Percentiles rank a stretch among this genome's conserved stretches.
Conservation (phyloP, 2,329 filamentous ascomycete species). For the Neofusicoccum sp. region DNA sequence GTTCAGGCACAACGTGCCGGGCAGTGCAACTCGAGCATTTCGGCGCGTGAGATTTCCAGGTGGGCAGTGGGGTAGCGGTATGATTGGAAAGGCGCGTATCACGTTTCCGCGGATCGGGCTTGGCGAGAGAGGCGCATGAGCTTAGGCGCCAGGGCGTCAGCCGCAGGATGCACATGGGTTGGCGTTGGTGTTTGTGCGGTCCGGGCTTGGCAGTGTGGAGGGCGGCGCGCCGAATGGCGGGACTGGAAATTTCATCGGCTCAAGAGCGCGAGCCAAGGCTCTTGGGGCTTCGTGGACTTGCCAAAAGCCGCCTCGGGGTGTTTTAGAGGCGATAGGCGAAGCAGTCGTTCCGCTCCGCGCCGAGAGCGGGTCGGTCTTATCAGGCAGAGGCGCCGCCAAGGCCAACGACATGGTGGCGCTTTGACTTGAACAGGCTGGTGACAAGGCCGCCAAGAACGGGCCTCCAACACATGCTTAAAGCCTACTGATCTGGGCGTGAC, state of each 20-base stretch:
- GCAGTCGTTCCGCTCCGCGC: not conserved
- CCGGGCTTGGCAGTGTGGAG: not conserved
- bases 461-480: not conserved
- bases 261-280: not conserved
- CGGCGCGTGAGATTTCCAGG: not conserved
- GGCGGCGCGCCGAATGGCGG: not conserved
- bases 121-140: not conserved
- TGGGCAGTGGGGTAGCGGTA: not conserved
- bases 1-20: not conserved
- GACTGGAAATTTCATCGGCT: not conserved
- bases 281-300: not conserved
- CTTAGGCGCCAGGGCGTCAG: not conserved
- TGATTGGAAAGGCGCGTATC: not conserved
- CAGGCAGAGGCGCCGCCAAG: slow-evolving; percentile 1
- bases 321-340: not conserved
- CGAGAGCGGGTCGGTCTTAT: slow-evolving; percentile 5
- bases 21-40: not conserved
- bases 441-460: slow-evolving; percentile 2
- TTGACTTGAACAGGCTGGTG: slow-evolving; percentile 4
- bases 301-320: not conserved
- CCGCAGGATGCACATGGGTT: not conserved
- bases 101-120: not conserved
- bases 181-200: not conserved
- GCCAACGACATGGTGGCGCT: not conserved
- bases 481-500: not conserved